Percentiles rank a stretch among this genome's conserved stretches.
Conservation (phyloP, 2,329 filamentous ascomycete species). For the Aspergillus sp. region DNA sequence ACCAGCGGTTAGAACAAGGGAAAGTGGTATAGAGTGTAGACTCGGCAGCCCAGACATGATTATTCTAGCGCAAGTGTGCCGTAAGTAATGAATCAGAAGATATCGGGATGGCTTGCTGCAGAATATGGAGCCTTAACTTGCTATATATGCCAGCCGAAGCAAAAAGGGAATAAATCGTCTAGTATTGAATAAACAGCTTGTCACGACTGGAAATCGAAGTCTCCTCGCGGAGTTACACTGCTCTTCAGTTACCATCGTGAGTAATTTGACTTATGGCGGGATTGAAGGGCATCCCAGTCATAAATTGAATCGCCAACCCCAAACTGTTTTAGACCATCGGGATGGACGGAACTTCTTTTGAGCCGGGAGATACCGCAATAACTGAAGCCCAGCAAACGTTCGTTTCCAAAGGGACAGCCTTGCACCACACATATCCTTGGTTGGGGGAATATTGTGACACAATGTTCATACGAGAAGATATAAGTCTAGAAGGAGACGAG, state of each 20-base stretch:
- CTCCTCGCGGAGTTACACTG: background rate
- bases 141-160: background rate
- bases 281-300: background rate
- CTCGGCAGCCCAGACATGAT: conserved; percentile 10
- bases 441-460: too few species aligned
- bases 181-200: too few species aligned
- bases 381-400: too few species aligned
- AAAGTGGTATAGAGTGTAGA: conserved; percentile 15
- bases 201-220: too few species aligned
- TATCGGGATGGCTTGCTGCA: background rate
- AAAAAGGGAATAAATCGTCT: too few species aligned
- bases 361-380: background rate
- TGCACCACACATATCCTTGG: too few species aligned
- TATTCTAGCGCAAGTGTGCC: background rate
- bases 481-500: too few species aligned
- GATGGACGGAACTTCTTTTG: background rate
- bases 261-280: background rate
- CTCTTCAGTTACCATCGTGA: background rate
- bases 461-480: too few species aligned
- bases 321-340: background rate
- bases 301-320: background rate
- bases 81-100: background rate
- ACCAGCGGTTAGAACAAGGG: conserved; percentile 12
- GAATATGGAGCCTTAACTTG: background rate
- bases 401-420: too few species aligned